Base-by-base conservation (phyloP, 805 yeast species). In the Saturnispora kantuleensis region DNA sequence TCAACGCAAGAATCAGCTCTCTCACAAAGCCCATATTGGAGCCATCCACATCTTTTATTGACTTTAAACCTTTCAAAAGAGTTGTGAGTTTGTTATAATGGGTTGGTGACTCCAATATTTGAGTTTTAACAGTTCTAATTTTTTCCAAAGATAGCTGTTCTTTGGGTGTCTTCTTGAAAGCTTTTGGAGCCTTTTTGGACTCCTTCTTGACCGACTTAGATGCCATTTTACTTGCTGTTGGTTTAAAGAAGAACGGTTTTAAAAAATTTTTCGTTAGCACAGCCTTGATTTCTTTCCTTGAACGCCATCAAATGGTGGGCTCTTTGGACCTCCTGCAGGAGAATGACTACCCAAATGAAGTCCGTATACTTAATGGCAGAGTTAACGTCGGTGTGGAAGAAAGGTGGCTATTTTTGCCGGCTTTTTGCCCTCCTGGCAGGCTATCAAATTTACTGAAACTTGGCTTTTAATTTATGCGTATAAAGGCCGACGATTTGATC, bases 1-100 rank as follows among this genome's bases (percentile, higher is more conserved):
- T 66, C 34, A 81, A 50, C 1, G 66, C 56, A 16, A 74, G 47
- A 2, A 73, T 56, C 16, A 73, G 49, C 15, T 64, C 57, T 52
- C 81, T 65, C 2, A 69, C 47, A 12, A 48, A 38, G 7, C 12
- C 17, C 26, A 52, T 31, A 16, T 53, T 50, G 6, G 47, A 34
- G 2, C 50, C 50, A 33, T 54, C 71, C 4, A 47, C 51, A 5
- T 54, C 57, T 5, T 16, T 56, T 15, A 62, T 50, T 1, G 47
- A 35, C 5, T 57, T 59, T 31, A 71, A 64, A 42, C 67, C 68
- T 11, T 60, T 61, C n/a, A 78, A 47, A 34, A 83, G 60, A 5
- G 55, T 55, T 2, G 69, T 74, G 7, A 83, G 59, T 47, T 75
- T 71, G 55, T 84, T 84, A 57, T 74, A 77, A 48, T 73, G 47